These are phyloP conservation scores for Laguncularia racemosa DNA, from an alignment of 345 rosid species.

Conservation along the genomic window DNA sequence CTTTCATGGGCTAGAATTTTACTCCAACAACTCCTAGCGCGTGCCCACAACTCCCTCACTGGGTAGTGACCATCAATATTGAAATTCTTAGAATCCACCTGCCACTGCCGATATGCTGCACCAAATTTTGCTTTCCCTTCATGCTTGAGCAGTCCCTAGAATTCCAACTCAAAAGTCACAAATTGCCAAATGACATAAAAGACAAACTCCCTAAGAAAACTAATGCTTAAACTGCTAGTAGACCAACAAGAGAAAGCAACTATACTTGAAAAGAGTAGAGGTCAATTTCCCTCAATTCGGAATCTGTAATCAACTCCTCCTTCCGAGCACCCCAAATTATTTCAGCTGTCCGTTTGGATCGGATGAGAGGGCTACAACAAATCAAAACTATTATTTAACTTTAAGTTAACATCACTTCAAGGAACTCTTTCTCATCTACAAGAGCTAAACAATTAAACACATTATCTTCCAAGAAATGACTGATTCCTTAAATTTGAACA, in stretches of 20 bases:
- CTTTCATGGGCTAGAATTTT: slow-evolving; percentile 65
- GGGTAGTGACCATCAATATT: slow-evolving; percentile 83
- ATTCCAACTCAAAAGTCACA: slow-evolving; percentile 8
- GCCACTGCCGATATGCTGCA: slow-evolving; percentile 72
- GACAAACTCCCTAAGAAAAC: background rate
- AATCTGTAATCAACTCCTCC: slow-evolving; percentile 51
- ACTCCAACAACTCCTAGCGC: slow-evolving; percentile 68
- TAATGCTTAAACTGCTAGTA: background rate
- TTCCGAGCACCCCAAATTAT: slow-evolving; percentile 73
- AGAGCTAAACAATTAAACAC: background rate
- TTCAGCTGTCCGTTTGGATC: slow-evolving; percentile 82
- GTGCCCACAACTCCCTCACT: slow-evolving; percentile 81
- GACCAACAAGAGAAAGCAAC: background rate
- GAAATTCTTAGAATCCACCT: slow-evolving; percentile 72
- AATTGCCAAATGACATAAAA: background rate
- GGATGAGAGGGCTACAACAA: slow-evolving; percentile 53
- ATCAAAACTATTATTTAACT: background rate
- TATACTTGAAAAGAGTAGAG: slow-evolving; percentile 84
- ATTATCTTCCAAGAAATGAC: background rate
- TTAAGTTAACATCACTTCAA: too few species aligned
- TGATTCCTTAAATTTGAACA: background rate
- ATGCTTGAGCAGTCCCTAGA: slow-evolving; percentile 79
- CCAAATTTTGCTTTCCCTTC: slow-evolving; percentile 82
- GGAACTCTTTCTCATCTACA: background rate
- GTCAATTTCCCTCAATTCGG: slow-evolving; percentile 82